Evolutionary conservation across 345 rosid genomes (phyloP).

Genomic region (Salix viminalis): DNA sequence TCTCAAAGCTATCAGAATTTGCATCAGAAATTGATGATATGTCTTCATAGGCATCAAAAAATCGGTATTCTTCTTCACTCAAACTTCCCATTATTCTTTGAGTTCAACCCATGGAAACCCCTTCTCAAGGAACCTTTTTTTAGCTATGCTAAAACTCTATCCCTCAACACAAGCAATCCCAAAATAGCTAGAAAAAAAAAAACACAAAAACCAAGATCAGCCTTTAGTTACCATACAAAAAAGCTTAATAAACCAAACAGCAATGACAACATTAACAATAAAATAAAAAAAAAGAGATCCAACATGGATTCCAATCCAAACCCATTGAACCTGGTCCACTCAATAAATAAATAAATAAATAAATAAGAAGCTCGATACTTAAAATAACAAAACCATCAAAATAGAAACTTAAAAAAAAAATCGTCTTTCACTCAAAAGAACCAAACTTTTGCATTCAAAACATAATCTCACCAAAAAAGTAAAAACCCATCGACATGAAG

Average conservation of each 20-base stretch:
- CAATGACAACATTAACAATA: slow-evolving; percentile 17
- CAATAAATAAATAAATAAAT: background rate
- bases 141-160: slow-evolving; percentile 36
- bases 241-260: slow-evolving; percentile 18
- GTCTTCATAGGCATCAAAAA: slow-evolving; percentile 62
- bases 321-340: slow-evolving; percentile 60
- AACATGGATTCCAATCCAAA: slow-evolving; percentile 82
- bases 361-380: slow-evolving; percentile 19
- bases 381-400: slow-evolving; percentile 5
- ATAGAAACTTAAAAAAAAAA: background rate
- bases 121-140: slow-evolving; percentile 39
- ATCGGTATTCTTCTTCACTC: slow-evolving; percentile 40
- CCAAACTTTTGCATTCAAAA: slow-evolving; percentile 31
- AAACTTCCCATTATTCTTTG: slow-evolving; percentile 36
- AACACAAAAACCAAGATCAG: slow-evolving; percentile 55
- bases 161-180: slow-evolving; percentile 59
- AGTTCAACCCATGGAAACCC: slow-evolving; percentile 72
- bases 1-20: slow-evolving; percentile 29
- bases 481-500: slow-evolving; percentile 24
- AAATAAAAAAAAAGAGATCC: slow-evolving; percentile 61
- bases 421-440: background rate
- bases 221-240: background rate
- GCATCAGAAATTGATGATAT: slow-evolving; percentile 48
- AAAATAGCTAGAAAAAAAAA: slow-evolving; percentile 23
- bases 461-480: slow-evolving; percentile 17